Evolutionary conservation across 129 eudicot genomes (phyloP).

Genomic region (Calendula officinalis): DNA sequence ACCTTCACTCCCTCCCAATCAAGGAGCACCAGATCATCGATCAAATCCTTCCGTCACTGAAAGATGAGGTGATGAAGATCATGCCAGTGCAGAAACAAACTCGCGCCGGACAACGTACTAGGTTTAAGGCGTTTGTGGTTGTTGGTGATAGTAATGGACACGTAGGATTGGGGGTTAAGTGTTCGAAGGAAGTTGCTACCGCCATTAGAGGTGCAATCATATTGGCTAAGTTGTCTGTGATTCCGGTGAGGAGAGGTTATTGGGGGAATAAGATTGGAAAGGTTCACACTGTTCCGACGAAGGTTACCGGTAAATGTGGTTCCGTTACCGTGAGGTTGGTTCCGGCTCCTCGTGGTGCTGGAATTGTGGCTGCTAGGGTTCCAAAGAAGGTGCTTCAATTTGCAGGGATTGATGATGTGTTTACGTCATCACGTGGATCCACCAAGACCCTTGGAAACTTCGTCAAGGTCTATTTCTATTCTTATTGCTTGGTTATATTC

Average conservation of each 20-base stretch:
- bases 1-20: slow-evolving; percentile 71
- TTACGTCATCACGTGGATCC: slow-evolving; percentile 57
- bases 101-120: slow-evolving; percentile 76
- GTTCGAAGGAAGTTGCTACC: slow-evolving; percentile 64
- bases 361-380: slow-evolving; percentile 65
- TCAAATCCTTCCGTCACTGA: slow-evolving; percentile 36
- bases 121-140: slow-evolving; percentile 81
- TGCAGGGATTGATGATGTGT: slow-evolving; percentile 67
- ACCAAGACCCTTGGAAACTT: slow-evolving; percentile 67
- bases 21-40: slow-evolving; percentile 71
- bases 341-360: slow-evolving; percentile 71
- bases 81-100: slow-evolving; percentile 85
- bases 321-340: slow-evolving; percentile 78
- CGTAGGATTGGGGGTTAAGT: slow-evolving; percentile 72
- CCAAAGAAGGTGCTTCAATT: slow-evolving; percentile 63
- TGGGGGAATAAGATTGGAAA: slow-evolving; percentile 73
- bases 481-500: neutral
- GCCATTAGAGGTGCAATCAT: slow-evolving; percentile 57
- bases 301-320: slow-evolving; percentile 78
- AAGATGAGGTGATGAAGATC: slow-evolving; percentile 76
- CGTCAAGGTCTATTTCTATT: slow-evolving; percentile 39
- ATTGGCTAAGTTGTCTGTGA: slow-evolving; percentile 48
- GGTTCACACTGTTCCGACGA: slow-evolving; percentile 54
- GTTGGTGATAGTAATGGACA: slow-evolving; percentile 75
- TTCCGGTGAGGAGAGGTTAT: slow-evolving; percentile 62